A percentile compares a stretch with the other conserved stretches of the same genome.
Conservation (phyloP, 768 basidiomycete species). For the Gloeopeniophorella convolvens region DNA sequence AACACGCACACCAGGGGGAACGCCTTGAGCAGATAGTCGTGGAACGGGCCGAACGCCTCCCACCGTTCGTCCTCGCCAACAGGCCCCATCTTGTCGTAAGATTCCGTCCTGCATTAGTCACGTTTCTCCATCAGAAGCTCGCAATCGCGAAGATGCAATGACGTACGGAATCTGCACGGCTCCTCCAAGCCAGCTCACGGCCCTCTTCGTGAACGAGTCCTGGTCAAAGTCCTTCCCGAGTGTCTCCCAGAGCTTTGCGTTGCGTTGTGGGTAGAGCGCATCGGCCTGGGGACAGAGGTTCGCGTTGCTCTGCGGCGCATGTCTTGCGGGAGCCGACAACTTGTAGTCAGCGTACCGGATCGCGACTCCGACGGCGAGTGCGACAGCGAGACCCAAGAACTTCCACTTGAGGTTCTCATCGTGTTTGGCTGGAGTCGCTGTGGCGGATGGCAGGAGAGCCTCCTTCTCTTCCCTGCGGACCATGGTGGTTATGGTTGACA, state of each 20-base stretch:
- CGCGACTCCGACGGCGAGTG: neutral
- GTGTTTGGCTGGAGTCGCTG: neutral
- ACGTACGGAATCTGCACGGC: conserved; percentile 36
- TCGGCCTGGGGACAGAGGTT: conserved; percentile 24
- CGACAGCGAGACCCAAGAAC: neutral
- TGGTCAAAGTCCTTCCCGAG: conserved; percentile 28
- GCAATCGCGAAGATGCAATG: conserved; percentile 1
- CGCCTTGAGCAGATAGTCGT: conserved; percentile 37
- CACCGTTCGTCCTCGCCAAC: conserved; percentile 44
- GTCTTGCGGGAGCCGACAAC: neutral
- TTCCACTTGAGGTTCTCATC: neutral
- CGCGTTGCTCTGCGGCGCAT: neutral
- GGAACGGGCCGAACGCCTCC: conserved; percentile 34
- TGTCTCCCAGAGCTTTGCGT: conserved; percentile 28
- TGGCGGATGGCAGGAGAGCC: neutral
- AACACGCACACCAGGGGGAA: conserved; percentile 55
- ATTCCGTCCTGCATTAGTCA: conserved; percentile 38
- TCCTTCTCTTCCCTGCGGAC: neutral
- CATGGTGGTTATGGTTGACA: neutral
- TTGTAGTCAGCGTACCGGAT: neutral
- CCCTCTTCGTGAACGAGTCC: conserved; percentile 30
- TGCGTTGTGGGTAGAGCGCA: conserved; percentile 27
- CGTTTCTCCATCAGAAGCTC: neutral
- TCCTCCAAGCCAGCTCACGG: conserved; percentile 33
- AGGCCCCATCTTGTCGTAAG: conserved; percentile 42